Conservation (phyloP, 805 yeast species). For the Suhomyces tanzawaensis region DNA sequence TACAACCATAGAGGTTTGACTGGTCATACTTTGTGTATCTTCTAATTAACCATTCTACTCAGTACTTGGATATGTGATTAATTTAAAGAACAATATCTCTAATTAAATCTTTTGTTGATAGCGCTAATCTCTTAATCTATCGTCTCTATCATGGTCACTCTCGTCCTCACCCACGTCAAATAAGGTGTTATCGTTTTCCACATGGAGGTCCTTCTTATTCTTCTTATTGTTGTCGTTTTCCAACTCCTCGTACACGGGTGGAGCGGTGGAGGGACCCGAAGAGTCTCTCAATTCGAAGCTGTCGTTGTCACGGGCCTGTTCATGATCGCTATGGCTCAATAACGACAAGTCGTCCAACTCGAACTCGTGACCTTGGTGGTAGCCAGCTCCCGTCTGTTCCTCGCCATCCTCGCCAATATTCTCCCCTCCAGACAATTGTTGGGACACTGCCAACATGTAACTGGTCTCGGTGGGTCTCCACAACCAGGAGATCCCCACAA, state of each 20-base stretch:
- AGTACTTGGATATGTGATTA: too few relatives aligned
- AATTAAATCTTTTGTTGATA: background rate
- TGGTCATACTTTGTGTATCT: too few relatives aligned
- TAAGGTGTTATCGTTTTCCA: constrained; percentile 27
- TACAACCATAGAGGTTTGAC: too few relatives aligned
- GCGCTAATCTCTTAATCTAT: constrained; percentile 8
- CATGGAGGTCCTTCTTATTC: constrained; percentile 8
- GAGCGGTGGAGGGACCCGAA: constrained; percentile 14
- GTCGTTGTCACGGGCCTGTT: constrained; percentile 25
- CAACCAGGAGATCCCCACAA: constrained; percentile 78
- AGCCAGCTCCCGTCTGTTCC: constrained; percentile 20
- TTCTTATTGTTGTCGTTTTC: constrained; percentile 13
- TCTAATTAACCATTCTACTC: too few relatives aligned
- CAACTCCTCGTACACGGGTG: constrained; percentile 31
- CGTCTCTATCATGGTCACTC: constrained; percentile 12
- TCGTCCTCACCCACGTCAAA: constrained; percentile 39
- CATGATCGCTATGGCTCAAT: constrained; percentile 47
- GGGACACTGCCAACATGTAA: constrained; percentile 89
- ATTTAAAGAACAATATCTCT: too few relatives aligned
- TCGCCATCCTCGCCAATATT: constrained; percentile 56
- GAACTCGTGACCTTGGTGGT: constrained; percentile 45
- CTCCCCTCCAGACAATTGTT: constrained; percentile 63
- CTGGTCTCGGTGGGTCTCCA: constrained; percentile 99
- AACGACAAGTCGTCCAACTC: constrained; percentile 58
- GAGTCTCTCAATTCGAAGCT: constrained; percentile 37